Evolutionary conservation across 805 yeast genomes (phyloP), one percentile per base, ranked within the genome.

Genomic region (Spathaspora arborariae): DNA sequence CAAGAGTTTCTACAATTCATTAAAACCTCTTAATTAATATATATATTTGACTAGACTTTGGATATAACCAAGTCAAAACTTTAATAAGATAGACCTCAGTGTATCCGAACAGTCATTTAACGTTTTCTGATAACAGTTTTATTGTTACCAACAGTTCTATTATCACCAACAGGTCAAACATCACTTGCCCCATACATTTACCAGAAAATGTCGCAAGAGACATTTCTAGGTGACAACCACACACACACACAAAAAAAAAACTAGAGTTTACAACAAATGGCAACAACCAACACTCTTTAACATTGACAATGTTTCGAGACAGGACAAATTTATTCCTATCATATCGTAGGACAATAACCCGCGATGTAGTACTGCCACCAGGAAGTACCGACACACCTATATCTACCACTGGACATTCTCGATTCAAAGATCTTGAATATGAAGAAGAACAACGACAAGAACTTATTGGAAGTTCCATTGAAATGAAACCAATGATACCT

Each of bases 241-340:
- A n/a, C n/a, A n/a, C n/a, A 20, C 18, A 21, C 10, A 13, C 41
- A 20, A 24, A n/a, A 22, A 15, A 24, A 30, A 10, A 30, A 15
- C 4, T 10, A 30, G n/a, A 6, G 3, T 10, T 8, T 3, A 30
- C 4, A 30, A 16, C 35, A 13, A 15, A 9, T 9, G 27, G 3
- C 27, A 30, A 30, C 18, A 13, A 9, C 26, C 35, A 6, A 27
- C n/a, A 27, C n/a, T 27, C 11, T 7, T 6, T 27, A 27, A 4
- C 15, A 30, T 16, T 16, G 45, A 45, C 41, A 45, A 89, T 92
- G 97, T 88, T 86, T 59, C 77, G 98, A 63, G 98, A 94, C 67
- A 76, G 97, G 63, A 94, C 99, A n/a, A 92, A 91, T 60, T 75
- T 92, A 53, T 92, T 76, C 64, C 71, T 90, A 19, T 89, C 97